phyloP scores from a whole-genome alignment of 2,329 filamentous ascomycete genomes.

The Calonectria leucothoes region DNA sequence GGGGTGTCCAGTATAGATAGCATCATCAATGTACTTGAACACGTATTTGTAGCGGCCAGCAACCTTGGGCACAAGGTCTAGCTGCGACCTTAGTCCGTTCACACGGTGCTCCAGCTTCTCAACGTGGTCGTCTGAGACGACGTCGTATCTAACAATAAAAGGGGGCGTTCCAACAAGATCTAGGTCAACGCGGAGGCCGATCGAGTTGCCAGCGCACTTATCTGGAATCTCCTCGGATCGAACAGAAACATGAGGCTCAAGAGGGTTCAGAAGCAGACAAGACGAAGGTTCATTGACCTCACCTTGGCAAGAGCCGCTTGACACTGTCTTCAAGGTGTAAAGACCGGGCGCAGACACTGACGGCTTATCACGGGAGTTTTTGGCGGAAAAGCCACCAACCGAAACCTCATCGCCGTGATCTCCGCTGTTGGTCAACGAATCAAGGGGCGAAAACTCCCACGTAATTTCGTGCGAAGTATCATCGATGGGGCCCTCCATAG shows the following conservation, averaged over 20 bases:
- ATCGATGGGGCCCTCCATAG: conserved; percentile 66
- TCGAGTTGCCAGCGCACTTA: conserved; percentile 93
- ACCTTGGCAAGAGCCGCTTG: conserved; percentile 84
- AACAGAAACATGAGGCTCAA: conserved; percentile 83
- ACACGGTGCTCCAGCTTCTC: conserved; percentile 68
- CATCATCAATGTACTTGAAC: conserved; percentile 84
- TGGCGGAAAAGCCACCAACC: conserved; percentile 69
- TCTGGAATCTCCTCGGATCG: conserved; percentile 87
- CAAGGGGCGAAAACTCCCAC: conserved; percentile 85
- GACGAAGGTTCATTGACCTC: conserved; percentile 94
- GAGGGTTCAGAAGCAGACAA: conserved; percentile 91
- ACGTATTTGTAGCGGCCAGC: conserved; percentile 90
- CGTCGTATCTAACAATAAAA: conserved; percentile 84
- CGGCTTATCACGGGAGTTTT: conserved; percentile 72
- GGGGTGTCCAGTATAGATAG: conserved; percentile 77
- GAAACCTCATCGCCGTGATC: conserved; percentile 73
- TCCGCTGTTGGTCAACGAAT: conserved; percentile 75
- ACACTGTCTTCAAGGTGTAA: conserved; percentile 85
- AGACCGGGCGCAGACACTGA: conserved; percentile 82
- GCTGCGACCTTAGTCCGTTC: conserved; percentile 80
- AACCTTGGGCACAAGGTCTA: conserved; percentile 83
- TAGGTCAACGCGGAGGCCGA: conserved; percentile 88
- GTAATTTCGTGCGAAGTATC: conserved; percentile 78
- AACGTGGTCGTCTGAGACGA: conserved; percentile 71
- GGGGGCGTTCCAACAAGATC: conserved; percentile 94